Evolutionary conservation across 371 early-diverging fungal genomes (phyloP), one percentile per base, ranked within the genome.

Genomic region (Haplosporangium sp.): DNA sequence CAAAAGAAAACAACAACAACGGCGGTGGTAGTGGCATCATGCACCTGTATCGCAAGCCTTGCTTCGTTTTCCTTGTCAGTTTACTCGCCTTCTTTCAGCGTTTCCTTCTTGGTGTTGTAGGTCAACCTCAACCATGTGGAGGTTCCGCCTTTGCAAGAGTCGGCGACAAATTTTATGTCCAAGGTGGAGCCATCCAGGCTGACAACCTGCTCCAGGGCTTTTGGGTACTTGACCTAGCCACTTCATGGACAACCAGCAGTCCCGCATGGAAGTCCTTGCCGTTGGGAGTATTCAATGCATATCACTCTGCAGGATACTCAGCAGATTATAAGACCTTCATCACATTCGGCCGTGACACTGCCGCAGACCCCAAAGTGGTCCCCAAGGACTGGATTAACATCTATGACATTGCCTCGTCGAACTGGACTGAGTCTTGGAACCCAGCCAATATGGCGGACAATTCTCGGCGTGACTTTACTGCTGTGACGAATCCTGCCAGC

Each of bases 261-360:
- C 80, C 80, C 16, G 59, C 62, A 4, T 79, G 80, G 80, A 62
- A 7, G 12, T 0, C 48, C 16, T 56, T 79, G 11, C 13, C 69
- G 5, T 41, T 62, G 0, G 80, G 80, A 6, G 66, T 58, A 6
- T 21, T 41, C 36, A 79, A 79, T 18, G 80, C 64, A 16, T 79
- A 73, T 18, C 80, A 79, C 45, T 68, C 80, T 11, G 80, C 59
- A 9, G 73, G 66, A 0, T 65, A 46, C 59, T 64, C 69, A 5
- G 37, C 66, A 29, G 80, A 79, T 41, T 73, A 79, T 29, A 57
- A 60, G 20, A 69, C 58, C 9, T 79, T 79, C 23, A 62, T 79
- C 18, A 66, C 73, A 1, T 79, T 79, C 55, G 80, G 80, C 0
- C 73, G 80, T 2, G 69, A 79, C 37, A 79, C 73, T 6, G 69